Conservation (phyloP, 2,329 filamentous ascomycete species). For the Akanthomyces muscarius region DNA sequence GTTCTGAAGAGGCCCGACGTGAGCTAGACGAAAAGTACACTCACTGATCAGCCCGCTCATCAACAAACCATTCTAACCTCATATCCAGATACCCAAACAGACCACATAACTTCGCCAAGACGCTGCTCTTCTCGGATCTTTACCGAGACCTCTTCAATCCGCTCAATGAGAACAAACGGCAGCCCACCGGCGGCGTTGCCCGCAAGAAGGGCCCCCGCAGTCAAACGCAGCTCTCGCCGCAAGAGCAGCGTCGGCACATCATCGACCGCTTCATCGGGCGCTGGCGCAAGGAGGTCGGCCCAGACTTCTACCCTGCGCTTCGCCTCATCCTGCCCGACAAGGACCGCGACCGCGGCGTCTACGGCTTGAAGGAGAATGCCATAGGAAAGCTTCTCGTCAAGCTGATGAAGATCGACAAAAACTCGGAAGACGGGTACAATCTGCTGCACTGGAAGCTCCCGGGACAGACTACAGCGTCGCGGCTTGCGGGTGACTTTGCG, state of each 20-base stretch:
- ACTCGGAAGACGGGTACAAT: constrained; percentile 82
- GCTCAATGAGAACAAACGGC: constrained; percentile 71
- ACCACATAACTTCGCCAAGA: constrained; percentile 74
- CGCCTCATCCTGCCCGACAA: constrained; percentile 89
- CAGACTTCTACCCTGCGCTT: constrained; percentile 90
- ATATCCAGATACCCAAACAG: constrained; percentile 73
- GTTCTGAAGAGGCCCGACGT: constrained; percentile 33
- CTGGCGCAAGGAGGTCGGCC: constrained; percentile 84
- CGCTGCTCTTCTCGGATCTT: constrained; percentile 77
- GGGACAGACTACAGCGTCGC: constrained; percentile 57
- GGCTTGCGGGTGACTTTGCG: constrained; percentile 85
- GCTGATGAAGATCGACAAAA: constrained; percentile 84
- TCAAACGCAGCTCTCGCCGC: constrained; percentile 57
- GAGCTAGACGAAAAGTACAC: constrained; percentile 44
- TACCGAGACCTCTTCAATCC: constrained; percentile 79
- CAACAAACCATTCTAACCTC: constrained; percentile 21
- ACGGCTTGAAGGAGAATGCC: constrained; percentile 87
- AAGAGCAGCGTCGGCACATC: constrained; percentile 75
- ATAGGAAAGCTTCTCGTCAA: constrained; percentile 90
- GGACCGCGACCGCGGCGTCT: constrained; percentile 87
- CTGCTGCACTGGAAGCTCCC: constrained; percentile 91
- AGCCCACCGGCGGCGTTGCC: constrained; percentile 55
- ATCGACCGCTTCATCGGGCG: constrained; percentile 80
- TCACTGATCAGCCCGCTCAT: background rate
- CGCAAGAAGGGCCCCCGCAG: constrained; percentile 59